These are phyloP conservation scores for Cyanodermella asteris DNA, from an alignment of 2,329 filamentous ascomycete species.

Conservation along the genomic window DNA sequence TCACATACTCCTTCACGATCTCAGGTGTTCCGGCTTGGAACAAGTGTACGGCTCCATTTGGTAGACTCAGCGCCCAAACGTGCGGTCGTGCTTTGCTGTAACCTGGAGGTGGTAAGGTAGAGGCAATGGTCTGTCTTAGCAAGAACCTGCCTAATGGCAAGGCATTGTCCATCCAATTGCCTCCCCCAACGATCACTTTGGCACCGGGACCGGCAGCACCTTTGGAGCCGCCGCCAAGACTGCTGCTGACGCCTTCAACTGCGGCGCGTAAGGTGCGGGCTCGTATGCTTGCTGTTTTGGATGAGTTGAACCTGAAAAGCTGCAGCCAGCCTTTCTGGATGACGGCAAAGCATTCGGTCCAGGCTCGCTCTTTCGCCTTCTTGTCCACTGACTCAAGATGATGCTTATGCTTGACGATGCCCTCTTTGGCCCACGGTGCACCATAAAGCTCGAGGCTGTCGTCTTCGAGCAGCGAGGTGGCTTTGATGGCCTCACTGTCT, in stretches of 20 bases:
- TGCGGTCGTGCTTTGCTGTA: constrained; percentile 80
- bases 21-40: constrained; percentile 94
- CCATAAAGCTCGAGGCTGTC: constrained; percentile 79
- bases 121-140: constrained; percentile 78
- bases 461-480: constrained; percentile 58
- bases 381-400: constrained; percentile 81
- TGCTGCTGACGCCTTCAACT: constrained; percentile 29
- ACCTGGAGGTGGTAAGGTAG: constrained; percentile 67
- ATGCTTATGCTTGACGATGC: constrained; percentile 87
- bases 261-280: constrained; percentile 52
- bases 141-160: constrained; percentile 73
- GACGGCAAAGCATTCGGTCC: constrained; percentile 88
- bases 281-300: too few species aligned
- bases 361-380: constrained; percentile 81
- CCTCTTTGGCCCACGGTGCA: constrained; percentile 96
- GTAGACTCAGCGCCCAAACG: constrained; percentile 83
- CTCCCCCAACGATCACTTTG: constrained; percentile 81
- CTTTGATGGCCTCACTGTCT: constrained; percentile 36
- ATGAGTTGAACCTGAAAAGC: constrained; percentile 80
- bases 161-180: constrained; percentile 96
- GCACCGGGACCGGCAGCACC: too few species aligned
- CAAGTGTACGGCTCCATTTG: constrained; percentile 85
- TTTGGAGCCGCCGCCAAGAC: too few species aligned
- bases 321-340: constrained; percentile 88
- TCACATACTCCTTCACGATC: constrained; percentile 84